A percentile compares a stretch with the other conserved stretches of the same genome.
Conservation (phyloP, 1,139 yeast species). For the Blastobotrys proliferans region DNA sequence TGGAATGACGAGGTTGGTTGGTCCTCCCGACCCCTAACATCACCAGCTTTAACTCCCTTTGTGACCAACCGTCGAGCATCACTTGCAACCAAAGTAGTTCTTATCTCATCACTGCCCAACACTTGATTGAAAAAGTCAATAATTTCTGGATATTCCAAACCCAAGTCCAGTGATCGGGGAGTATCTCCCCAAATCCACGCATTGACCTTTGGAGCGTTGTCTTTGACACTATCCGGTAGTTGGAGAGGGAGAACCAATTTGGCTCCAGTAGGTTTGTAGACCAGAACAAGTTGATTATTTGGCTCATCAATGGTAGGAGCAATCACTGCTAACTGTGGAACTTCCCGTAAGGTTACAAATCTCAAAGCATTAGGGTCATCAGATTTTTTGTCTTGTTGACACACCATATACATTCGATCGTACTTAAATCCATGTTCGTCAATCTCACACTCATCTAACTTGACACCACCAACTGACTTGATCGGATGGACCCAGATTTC, state of each 20-base stretch:
- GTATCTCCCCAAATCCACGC: slow-evolving; percentile 21
- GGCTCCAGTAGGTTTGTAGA: slow-evolving; percentile 25
- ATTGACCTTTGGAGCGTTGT: slow-evolving; percentile 10
- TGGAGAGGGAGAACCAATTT: slow-evolving; percentile 25
- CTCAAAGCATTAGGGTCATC: slow-evolving; percentile 23
- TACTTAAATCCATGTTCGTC: slow-evolving; percentile 40
- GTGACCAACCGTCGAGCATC: slow-evolving; percentile 35
- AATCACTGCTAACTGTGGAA: slow-evolving; percentile 35
- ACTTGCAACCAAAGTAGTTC: slow-evolving; percentile 33
- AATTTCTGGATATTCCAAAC: slow-evolving; percentile 17
- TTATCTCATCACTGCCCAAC: slow-evolving; percentile 23
- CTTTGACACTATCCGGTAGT: slow-evolving; percentile 20
- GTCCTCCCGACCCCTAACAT: slow-evolving; percentile 17
- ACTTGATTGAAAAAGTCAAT: slow-evolving; percentile 16
- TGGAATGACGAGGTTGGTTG: slow-evolving; percentile 36
- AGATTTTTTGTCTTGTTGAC: slow-evolving; percentile 26
- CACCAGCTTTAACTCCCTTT: slow-evolving; percentile 20
- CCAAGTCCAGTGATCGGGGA: slow-evolving; percentile 18
- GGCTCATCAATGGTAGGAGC: slow-evolving; percentile 28
- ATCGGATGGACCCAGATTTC: slow-evolving; percentile 40
- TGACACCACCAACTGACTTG: slow-evolving; percentile 40
- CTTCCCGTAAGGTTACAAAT: slow-evolving; percentile 36
- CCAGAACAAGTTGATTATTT: slow-evolving; percentile 29
- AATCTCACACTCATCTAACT: slow-evolving; percentile 35
- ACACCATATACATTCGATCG: slow-evolving; percentile 42